These are phyloP conservation scores for Quercus agrifolia DNA, from an alignment of 306 rosid genomes.

Conservation along the genomic window DNA sequence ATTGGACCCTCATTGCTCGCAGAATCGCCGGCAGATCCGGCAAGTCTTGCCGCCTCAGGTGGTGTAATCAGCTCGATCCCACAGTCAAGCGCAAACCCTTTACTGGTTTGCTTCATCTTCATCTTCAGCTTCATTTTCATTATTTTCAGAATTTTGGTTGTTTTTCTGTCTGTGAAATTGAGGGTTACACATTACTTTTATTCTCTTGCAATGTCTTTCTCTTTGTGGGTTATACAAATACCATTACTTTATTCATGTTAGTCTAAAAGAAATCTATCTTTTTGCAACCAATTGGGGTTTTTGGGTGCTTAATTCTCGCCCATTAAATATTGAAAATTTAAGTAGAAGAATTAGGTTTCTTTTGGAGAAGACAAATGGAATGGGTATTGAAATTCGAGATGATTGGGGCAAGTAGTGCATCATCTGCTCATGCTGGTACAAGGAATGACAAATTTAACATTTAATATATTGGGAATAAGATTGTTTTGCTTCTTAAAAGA, in stretches of 20 bases:
- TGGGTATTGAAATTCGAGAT: not conserved
- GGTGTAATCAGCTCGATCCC: slow-evolving; percentile 98
- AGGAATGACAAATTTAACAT: not conserved
- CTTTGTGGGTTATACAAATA: not conserved
- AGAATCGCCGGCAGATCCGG: slow-evolving; percentile 87
- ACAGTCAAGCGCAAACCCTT: slow-evolving; percentile 90
- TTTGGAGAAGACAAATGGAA: not conserved
- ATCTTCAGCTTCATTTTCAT: not conserved
- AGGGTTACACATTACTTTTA: not conserved
- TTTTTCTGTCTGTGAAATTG: not conserved
- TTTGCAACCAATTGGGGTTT: not conserved
- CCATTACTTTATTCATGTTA: not conserved
- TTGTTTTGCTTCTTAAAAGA: not conserved
- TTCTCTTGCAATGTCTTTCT: too few species aligned
- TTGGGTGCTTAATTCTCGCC: not conserved
- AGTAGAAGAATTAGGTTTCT: not conserved
- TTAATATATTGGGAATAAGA: not conserved
- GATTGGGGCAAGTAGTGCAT: not conserved
- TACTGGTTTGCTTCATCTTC: slow-evolving; percentile 39
- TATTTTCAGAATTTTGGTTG: not conserved
- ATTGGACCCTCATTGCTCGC: slow-evolving; percentile 94
- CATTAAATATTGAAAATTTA: not conserved
- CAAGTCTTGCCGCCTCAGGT: slow-evolving; percentile 93
- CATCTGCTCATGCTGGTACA: not conserved
- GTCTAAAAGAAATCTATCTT: not conserved